A percentile compares a stretch with the other conserved stretches of the same genome.
Evolutionary conservation across 768 basidiomycete species (phyloP).

Genomic region (Lyophyllum shimeji): DNA sequence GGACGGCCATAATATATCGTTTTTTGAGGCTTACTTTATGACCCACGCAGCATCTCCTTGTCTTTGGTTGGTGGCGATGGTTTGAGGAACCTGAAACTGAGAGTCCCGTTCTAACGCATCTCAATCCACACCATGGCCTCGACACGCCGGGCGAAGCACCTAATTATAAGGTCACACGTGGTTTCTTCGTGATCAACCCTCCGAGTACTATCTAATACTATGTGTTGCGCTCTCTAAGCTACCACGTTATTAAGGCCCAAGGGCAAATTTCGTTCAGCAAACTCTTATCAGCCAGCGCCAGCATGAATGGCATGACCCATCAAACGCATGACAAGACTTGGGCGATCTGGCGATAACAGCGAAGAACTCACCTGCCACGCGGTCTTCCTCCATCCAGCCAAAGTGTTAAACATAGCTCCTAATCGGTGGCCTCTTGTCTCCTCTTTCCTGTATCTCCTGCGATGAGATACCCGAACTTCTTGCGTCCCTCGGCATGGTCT

Average conservation of each 20-base stretch:
- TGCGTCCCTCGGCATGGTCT: constrained; percentile 22
- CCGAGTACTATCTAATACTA: no score
- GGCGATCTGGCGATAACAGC: background rate
- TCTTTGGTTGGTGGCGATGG: no score
- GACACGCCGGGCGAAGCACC: no score
- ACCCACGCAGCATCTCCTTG: no score
- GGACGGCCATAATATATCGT: background rate
- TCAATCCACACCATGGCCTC: no score
- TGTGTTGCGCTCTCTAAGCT: no score
- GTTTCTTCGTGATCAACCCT: no score
- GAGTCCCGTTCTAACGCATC: no score
- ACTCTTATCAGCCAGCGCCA: background rate
- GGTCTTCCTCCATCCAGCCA: background rate
- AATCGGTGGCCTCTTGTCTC: background rate
- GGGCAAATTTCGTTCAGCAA: background rate
- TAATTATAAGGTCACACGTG: no score
- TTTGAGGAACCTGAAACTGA: no score
- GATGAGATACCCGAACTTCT: background rate
- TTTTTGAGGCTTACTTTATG: background rate
- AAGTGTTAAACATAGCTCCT: background rate
- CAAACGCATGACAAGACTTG: background rate
- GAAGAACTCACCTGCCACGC: background rate
- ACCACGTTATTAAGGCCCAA: no score
- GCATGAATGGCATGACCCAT: background rate
- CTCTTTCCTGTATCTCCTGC: background rate